Evolutionary conservation across 2,329 filamentous ascomycete species (phyloP), one percentile per base, ranked within the genome.

Genomic region (Diaporthe destruens): DNA sequence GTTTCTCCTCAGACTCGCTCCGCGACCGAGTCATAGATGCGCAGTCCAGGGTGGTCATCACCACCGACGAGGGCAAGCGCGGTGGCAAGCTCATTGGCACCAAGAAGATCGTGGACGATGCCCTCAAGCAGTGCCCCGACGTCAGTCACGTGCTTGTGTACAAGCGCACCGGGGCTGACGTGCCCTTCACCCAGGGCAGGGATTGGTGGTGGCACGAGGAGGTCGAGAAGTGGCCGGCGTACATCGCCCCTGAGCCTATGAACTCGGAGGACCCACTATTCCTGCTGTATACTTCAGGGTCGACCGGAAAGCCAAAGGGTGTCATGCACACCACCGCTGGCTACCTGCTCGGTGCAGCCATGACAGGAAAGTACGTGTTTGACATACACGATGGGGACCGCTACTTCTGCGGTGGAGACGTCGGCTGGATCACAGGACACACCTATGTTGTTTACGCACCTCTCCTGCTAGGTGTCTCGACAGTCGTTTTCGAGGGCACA

Each of bases 161-260:
- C 88, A 96, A 97, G 89, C 93, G 96, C 78, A 99, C 96, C 49
- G 96, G 96, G 68, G 92, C 95, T 63, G 95, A 98, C 69, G 92
- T 98, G 25, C 95, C 96, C 76, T 96, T 93, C 93, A 97, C 94
- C 68, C 84, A 90, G 77, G 95, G 94, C 76, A 92, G 96, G 79
- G 96, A 99, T 84, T 88, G 90, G 80, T 99, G 96, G 96, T 99
- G 96, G 96, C 95, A 98, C 84, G 96, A 98, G 86, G 96, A 98
- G 88, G 92, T 96, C 71, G 94, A 97, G 82, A 98, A 98, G 87
- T 98, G 94, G 90, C 96, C 96, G 75, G 88, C 91, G 78, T 98
- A 98, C 87, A 92, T 97, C 80, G 87, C 96, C 39, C 95, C 96
- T 14, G 95, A 97, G 87, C 84, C 91, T 76, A 93, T 99, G 89